Evolutionary conservation across 2,329 filamentous ascomycete genomes (phyloP), one percentile per base, ranked within the genome.

Genomic region (Colletotrichum limetticola): DNA sequence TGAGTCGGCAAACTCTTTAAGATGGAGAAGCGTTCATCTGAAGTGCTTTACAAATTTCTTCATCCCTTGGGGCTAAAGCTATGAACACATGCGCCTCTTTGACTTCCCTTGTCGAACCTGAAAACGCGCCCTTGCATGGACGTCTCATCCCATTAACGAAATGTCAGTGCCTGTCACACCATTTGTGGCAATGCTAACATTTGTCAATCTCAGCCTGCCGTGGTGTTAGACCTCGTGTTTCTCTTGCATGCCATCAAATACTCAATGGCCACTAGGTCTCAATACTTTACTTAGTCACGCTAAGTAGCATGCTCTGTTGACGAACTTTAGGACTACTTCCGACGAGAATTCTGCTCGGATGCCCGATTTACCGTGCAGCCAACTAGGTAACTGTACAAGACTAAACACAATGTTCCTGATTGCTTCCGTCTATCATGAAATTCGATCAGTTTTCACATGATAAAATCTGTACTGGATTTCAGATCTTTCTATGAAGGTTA

Each of bases 1-100:
- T 11, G n/a, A 9, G 42, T 19, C 8, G 42, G 19, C 8, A 19
- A 49, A 49, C 42, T 49, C 42, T 49, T 11, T 49, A 9, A 49
- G 42, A 19, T 49, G 52, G 11, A 11, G 2, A 32, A 52, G 2
- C 16, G 70, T 72, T 72, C 70, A 53, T 72, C 70, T 65, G 30
- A 72, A 59, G 7, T 60, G 11, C 14, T 63, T 72, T 65, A 68
- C 69, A 72, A 72, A 72, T 72, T n/a, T 28, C 7, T 52, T n/a
- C 14, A 37, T 26, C 30, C 24, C 19, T 55, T 55, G 12, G 11
- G n/a, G n/a, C 22, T 37, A n/a, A 9, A n/a, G 42, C 12, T 22
- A 22, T 14, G 30, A 19, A 14, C 24, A n/a, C 26, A 32, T 61
- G 49, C 57, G 49, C 22, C n/a, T 56, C 49, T 71, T 32, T 55